Base-by-base conservation (phyloP, 2,329 filamentous ascomycete genomes). In the Aspergillus ruber region DNA sequence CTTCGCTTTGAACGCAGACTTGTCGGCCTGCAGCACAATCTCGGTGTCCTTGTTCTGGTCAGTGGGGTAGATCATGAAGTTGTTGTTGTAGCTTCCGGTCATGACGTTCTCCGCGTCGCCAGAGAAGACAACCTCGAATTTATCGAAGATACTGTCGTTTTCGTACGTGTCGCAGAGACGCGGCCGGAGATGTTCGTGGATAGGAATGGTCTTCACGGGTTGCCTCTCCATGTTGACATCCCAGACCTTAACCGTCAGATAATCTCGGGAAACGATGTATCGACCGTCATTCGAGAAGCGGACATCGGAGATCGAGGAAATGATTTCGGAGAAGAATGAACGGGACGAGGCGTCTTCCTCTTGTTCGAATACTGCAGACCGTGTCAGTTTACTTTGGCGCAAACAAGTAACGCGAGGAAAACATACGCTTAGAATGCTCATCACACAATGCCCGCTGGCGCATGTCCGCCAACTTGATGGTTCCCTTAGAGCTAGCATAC, bases 31-130 rank as follows among this genome's bases (percentile, higher is more conserved):
- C 48, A 98, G 76, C 42, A 98, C 93, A 42, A 98, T 90, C 70
- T 98, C 93, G 3, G 91, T 91, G 67, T 98, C 93, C 74, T 94
- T 94, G 57, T 91, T 88, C 6, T 90, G 88, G 62, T 97, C 91
- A 21, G 90, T 93, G 4, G 93, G 93, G 69, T 97, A 98, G 65
- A 98, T 98, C 93, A 98, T 98, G 78, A 98, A 97, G 75, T 98
- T 98, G 76, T 98, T 98, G 80, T 98, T 98, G 78, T 98, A 98
- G 67, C 90, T 96, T 60, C 93, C 93, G 5, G 93, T 98, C 93
- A 98, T 98, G 56, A 97, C 93, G 61, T 98, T 97, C 79, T 95
- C 94, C 35, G 90, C 89, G 69, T 97, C 91, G 20, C 93, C 93
- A 2, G 91, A 97, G 74, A 98, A 98, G 45, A 97, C 91, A 38